Evolutionary conservation across 805 yeast genomes (phyloP).

Genomic region (Lipomyces chichibuensis): DNA sequence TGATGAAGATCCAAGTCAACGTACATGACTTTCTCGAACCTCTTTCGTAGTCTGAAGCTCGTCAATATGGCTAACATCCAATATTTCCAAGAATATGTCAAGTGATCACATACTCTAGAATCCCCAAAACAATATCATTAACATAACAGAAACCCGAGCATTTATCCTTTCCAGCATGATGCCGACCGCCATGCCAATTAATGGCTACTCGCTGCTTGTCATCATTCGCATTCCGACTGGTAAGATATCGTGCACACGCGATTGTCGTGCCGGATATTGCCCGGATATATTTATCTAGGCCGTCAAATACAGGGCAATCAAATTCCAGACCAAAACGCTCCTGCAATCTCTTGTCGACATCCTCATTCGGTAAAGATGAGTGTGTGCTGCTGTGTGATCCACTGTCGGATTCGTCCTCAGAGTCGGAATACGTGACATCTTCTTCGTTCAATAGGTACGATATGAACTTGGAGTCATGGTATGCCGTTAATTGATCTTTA

Average conservation of each 20-base stretch:
- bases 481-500: conserved; percentile 49
- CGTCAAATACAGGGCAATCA: conserved; percentile 69
- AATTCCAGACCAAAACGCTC: conserved; percentile 53
- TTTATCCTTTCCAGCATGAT: conserved; percentile 87
- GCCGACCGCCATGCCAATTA: conserved; percentile 85
- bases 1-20: conserved; percentile 77
- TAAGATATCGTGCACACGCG: conserved; percentile 50
- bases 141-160: conserved; percentile 91
- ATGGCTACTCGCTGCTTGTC: conserved; percentile 48
- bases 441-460: conserved; percentile 45
- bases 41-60: conserved; percentile 48
- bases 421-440: conserved; percentile 28
- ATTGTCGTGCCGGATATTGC: conserved; percentile 62
- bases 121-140: conserved; percentile 68
- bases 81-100: neutral
- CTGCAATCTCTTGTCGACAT: conserved; percentile 28
- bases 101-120: conserved; percentile 44
- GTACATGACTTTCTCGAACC: conserved; percentile 56
- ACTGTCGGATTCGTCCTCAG: conserved; percentile 36
- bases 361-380: neutral
- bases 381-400: neutral
- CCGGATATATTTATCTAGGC: conserved; percentile 54
- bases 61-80: neutral
- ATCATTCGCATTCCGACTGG: conserved; percentile 1
- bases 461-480: conserved; percentile 55